phyloP scores from a whole-genome alignment of 306 rosid species.

The Quercus variabilis region DNA sequence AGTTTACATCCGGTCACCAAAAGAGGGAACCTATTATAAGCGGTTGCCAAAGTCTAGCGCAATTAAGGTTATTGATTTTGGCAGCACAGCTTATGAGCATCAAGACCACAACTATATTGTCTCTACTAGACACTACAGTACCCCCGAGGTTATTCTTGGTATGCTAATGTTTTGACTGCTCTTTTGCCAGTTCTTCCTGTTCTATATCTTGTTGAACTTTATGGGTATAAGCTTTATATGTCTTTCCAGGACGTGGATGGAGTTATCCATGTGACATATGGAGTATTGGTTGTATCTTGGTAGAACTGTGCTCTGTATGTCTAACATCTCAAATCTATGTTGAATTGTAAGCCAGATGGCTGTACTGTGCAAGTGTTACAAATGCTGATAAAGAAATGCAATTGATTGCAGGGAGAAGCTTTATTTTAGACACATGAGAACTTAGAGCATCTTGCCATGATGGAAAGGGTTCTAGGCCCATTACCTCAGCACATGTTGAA shows the following conservation, averaged over 20 bases:
- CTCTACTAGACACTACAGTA: slow-evolving; percentile 92
- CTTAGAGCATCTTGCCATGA: slow-evolving; percentile 95
- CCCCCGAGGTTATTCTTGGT: slow-evolving; percentile 98
- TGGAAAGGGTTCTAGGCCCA: slow-evolving; percentile 87
- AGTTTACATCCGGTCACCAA: slow-evolving; percentile 49
- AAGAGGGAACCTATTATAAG: slow-evolving; percentile 57
- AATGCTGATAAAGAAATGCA: neutral
- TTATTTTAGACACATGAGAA: slow-evolving; percentile 95
- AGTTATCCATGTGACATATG: slow-evolving; percentile 90
- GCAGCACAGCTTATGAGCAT: slow-evolving; percentile 87
- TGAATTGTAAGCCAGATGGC: neutral
- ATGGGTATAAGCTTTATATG: neutral
- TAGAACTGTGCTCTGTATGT: slow-evolving; percentile 83
- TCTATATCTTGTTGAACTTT: no score
- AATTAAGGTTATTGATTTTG: slow-evolving; percentile 95
- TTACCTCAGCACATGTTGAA: slow-evolving; percentile 65
- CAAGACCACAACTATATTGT: slow-evolving; percentile 86
- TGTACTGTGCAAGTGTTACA: neutral
- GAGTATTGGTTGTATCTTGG: slow-evolving; percentile 97
- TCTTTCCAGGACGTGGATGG: slow-evolving; percentile 82
- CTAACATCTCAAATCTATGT: neutral
- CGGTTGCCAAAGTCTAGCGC: slow-evolving; percentile 88
- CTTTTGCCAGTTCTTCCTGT: neutral
- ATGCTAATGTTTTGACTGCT: neutral
- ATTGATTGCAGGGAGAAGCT: slow-evolving; percentile 72